These are phyloP conservation scores for Penicillium diatomitis DNA, from an alignment of 495 filamentous ascomycete species.

Conservation along the genomic window DNA sequence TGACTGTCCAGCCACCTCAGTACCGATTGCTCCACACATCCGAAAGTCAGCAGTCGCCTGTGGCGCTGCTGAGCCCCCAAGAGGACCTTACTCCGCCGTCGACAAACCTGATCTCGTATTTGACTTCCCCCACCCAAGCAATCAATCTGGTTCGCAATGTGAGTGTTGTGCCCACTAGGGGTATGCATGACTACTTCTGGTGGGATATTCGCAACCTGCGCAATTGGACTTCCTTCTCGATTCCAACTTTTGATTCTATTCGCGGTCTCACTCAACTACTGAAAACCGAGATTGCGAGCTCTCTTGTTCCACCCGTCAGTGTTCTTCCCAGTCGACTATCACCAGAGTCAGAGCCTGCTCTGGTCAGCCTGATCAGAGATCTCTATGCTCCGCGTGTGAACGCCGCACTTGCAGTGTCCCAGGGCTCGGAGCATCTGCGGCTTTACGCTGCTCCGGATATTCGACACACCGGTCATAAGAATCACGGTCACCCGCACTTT, in stretches of 20 bases:
- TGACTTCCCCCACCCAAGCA: conserved; percentile 69
- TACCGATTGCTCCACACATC: conserved; percentile 32
- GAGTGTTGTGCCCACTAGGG: conserved; percentile 58
- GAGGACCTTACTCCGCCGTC: conserved; percentile 35
- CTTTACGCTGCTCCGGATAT: conserved; percentile 48
- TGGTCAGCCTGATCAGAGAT: conserved; percentile 58
- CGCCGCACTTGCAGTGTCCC: conserved; percentile 60
- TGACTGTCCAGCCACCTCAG: conserved; percentile 28
- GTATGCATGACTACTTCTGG: conserved; percentile 77
- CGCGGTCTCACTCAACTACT: conserved; percentile 66
- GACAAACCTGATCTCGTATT: conserved; percentile 66
- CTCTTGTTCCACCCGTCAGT: conserved; percentile 52
- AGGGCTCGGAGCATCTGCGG: conserved; percentile 49
- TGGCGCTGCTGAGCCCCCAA: conserved; percentile 29
- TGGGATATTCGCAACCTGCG: conserved; percentile 87
- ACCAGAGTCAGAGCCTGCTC: conserved; percentile 63
- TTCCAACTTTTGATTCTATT: conserved; percentile 62
- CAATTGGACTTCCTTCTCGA: conserved; percentile 69
- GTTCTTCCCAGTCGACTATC: conserved; percentile 44
- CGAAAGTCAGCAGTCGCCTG: conserved; percentile 42
- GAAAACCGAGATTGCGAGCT: conserved; percentile 53
- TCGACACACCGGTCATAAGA: conserved; percentile 42
- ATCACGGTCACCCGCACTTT: conserved; percentile 49
- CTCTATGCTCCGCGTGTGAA: conserved; percentile 74
- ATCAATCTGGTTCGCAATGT: conserved; percentile 75